Evolutionary conservation across 2,329 filamentous ascomycete genomes (phyloP).

Genomic region (Dryadomyces quercus-mongolicae): DNA sequence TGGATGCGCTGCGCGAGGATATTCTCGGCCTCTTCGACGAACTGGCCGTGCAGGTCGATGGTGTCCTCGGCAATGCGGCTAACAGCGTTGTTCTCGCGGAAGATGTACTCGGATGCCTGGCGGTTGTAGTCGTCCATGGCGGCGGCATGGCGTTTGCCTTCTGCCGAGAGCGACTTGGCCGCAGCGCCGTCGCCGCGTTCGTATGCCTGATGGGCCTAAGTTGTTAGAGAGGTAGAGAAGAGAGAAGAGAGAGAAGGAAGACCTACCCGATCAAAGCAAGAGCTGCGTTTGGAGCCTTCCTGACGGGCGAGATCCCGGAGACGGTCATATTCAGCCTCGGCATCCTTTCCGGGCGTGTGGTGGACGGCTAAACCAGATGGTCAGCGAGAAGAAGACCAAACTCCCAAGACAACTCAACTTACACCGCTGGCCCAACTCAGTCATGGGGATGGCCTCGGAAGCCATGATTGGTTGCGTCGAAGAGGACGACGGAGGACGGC

Average conservation of each 20-base stretch:
- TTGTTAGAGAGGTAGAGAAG: neutral
- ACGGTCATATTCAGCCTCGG: slow-evolving; percentile 84
- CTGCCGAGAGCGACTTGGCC: slow-evolving; percentile 75
- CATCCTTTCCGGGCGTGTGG: slow-evolving; percentile 51
- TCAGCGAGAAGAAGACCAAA: neutral
- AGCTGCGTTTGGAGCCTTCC: slow-evolving; percentile 66
- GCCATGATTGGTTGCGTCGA: slow-evolving; percentile 5
- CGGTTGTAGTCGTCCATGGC: slow-evolving; percentile 83
- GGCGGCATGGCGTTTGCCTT: slow-evolving; percentile 73
- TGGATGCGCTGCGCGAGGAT: slow-evolving; percentile 79
- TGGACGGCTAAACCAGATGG: slow-evolving; percentile 62
- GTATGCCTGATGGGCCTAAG: slow-evolving; percentile 69
- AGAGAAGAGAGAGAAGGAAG: neutral
- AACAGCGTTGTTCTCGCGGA: slow-evolving; percentile 81
- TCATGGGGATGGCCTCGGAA: slow-evolving; percentile 23
- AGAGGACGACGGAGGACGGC: neutral
- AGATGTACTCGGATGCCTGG: slow-evolving; percentile 87
- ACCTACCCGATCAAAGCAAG: slow-evolving; percentile 61
- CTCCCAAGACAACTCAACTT: slow-evolving; percentile 13
- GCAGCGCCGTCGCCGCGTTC: slow-evolving; percentile 64
- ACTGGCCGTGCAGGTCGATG: slow-evolving; percentile 90
- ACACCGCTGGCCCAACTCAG: slow-evolving; percentile 32
- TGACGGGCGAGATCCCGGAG: slow-evolving; percentile 71
- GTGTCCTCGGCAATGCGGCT: slow-evolving; percentile 67
- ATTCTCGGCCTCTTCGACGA: slow-evolving; percentile 86